Evolutionary conservation across 441 rosid species (phyloP).

Genomic region (Populus trichocarpa): DNA sequence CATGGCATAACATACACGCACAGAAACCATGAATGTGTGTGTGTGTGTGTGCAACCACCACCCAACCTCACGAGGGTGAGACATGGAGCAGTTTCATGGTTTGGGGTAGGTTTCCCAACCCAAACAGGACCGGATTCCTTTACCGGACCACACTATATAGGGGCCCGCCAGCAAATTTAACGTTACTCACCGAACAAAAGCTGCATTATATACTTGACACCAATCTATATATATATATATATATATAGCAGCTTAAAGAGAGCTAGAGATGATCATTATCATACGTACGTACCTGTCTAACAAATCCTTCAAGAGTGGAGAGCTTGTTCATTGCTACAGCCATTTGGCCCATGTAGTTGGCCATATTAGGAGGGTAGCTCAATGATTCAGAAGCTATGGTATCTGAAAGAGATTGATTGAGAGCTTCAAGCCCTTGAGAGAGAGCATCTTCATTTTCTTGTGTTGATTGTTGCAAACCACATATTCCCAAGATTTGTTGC

Average conservation of each 20-base stretch:
- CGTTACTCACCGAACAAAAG: neutral
- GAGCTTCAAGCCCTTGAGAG: slow-evolving; percentile 82
- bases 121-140: slow-evolving; percentile 23
- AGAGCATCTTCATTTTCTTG: slow-evolving; percentile 93
- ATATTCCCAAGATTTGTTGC: slow-evolving; percentile 84
- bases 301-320: slow-evolving; percentile 79
- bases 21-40: neutral
- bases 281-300: slow-evolving; percentile 60
- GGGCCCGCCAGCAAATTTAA: slow-evolving; percentile 10
- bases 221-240: no score
- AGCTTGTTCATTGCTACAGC: slow-evolving; percentile 93
- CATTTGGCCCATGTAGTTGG: slow-evolving; percentile 95
- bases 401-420: slow-evolving; percentile 82
- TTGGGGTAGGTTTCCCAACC: slow-evolving; percentile 34
- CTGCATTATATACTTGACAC: neutral
- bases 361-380: slow-evolving; percentile 72
- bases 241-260: neutral
- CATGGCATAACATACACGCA: neutral
- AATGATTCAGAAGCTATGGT: slow-evolving; percentile 82
- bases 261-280: neutral
- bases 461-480: slow-evolving; percentile 82
- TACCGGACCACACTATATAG: slow-evolving; percentile 7
- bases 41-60: slow-evolving; percentile 4
- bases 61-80: slow-evolving; percentile 7
- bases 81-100: slow-evolving; percentile 31